phyloP scores from a whole-genome alignment of 257 asterid species.

The Phtheirospermum japonicum region DNA sequence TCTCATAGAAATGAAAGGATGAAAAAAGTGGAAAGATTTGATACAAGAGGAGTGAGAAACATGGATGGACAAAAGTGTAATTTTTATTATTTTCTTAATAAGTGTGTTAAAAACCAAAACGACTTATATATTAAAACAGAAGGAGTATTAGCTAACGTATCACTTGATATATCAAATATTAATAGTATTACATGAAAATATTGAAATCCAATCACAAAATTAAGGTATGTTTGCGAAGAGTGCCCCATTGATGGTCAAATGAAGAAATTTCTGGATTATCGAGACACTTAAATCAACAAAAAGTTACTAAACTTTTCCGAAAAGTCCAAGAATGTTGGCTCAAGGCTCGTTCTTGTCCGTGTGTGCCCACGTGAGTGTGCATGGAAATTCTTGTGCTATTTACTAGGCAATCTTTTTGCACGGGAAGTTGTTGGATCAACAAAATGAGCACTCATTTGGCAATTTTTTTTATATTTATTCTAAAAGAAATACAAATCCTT shows the following conservation, averaged over 20 bases:
- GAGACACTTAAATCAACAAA: conserved; percentile 16
- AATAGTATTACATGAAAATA: too few relatives aligned
- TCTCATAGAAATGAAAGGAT: too few relatives aligned
- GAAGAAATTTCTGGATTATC: conserved; percentile 3
- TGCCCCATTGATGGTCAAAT: not conserved
- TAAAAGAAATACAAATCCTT: not conserved
- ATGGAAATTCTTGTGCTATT: not conserved
- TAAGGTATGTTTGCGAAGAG: not conserved
- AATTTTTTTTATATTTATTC: not conserved
- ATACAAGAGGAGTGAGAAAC: too few relatives aligned
- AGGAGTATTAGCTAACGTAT: too few relatives aligned
- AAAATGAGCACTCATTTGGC: not conserved
- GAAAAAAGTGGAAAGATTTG: too few relatives aligned
- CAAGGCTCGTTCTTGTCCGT: conserved; percentile 11
- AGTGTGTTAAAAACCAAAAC: too few relatives aligned
- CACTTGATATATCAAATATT: too few relatives aligned
- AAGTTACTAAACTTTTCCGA: not conserved
- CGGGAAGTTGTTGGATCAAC: conserved; percentile 3
- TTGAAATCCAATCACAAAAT: not conserved
- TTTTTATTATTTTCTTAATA: too few relatives aligned
- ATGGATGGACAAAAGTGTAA: too few relatives aligned
- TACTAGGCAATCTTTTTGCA: too few relatives aligned
- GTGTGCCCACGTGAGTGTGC: conserved; percentile 13
- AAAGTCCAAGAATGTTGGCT: conserved; percentile 20
- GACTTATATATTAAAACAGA: too few relatives aligned